Evolutionary conservation across 495 filamentous ascomycete species (phyloP).

Genomic region (Talaromyces ruber): DNA sequence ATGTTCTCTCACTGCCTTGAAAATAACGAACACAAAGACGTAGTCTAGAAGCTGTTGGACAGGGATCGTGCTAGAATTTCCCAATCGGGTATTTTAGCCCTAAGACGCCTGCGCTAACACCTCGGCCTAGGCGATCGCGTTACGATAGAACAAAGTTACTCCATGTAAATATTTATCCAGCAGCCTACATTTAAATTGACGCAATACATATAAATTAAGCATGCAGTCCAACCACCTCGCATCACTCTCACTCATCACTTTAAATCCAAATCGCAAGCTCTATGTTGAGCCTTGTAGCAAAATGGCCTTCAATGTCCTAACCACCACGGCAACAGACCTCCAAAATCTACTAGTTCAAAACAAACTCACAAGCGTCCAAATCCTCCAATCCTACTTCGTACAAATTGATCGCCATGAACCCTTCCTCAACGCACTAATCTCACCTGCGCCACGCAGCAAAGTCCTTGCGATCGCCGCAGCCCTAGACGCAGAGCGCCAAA

Average conservation of each 20-base stretch:
- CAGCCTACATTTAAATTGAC: not conserved
- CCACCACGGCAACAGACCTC: conserved; percentile 33
- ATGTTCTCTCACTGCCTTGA: too few relatives aligned
- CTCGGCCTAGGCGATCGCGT: not conserved
- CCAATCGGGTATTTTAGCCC: not conserved
- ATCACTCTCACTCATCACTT: not conserved
- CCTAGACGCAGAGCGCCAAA: conserved; percentile 16
- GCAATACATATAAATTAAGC: not conserved
- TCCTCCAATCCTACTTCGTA: conserved; percentile 36
- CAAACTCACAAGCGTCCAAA: conserved; percentile 32
- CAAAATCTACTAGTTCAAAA: conserved; percentile 25
- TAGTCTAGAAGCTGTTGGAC: not conserved
- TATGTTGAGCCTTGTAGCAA: not conserved
- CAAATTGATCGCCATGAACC: conserved; percentile 39
- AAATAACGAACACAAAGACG: not conserved
- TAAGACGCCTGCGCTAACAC: not conserved
- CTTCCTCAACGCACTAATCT: conserved; percentile 28
- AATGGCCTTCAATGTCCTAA: conserved; percentile 20
- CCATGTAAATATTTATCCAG: not conserved
- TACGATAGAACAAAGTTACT: not conserved
- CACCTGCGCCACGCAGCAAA: conserved; percentile 20
- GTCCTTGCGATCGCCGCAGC: conserved; percentile 18
- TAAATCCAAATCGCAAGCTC: too few relatives aligned
- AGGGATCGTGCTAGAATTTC: not conserved
- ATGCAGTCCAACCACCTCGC: not conserved